Evolutionary conservation across 176 grass and related monocot species (phyloP).

Genomic region (Echinochloa phyllopogon): DNA sequence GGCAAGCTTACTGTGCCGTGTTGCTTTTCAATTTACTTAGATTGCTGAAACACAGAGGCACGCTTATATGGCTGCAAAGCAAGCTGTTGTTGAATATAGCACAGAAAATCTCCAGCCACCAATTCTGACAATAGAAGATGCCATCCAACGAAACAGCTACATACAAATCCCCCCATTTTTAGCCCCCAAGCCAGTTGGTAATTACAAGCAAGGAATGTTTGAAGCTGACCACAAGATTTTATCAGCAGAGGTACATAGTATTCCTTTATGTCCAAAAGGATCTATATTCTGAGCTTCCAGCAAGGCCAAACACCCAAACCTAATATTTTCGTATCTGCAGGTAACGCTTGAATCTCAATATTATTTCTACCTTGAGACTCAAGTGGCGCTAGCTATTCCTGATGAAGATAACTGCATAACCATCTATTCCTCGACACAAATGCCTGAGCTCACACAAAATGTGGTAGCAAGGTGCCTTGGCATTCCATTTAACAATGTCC

Average conservation of each 20-base stretch:
- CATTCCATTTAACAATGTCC: constrained; percentile 72
- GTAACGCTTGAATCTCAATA: constrained; percentile 88
- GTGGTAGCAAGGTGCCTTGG: constrained; percentile 67
- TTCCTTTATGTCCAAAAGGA: not conserved
- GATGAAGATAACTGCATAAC: constrained; percentile 89
- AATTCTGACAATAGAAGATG: constrained; percentile 82
- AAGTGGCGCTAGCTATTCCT: constrained; percentile 65
- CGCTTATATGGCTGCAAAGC: constrained; percentile 77
- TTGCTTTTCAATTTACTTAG: constrained; percentile 49
- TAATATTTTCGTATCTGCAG: constrained; percentile 25
- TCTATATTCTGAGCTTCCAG: not conserved
- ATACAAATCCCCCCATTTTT: constrained; percentile 52
- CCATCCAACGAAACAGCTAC: constrained; percentile 66
- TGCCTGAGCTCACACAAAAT: constrained; percentile 52
- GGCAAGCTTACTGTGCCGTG: not conserved
- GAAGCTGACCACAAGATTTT: constrained; percentile 91
- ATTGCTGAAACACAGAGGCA: constrained; percentile 84
- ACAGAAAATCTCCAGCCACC: constrained; percentile 74
- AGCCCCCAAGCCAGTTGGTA: constrained; percentile 59
- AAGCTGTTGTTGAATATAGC: constrained; percentile 66
- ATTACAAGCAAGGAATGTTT: constrained; percentile 77
- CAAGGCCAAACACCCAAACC: not conserved
- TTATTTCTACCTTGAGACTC: constrained; percentile 88
- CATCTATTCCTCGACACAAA: constrained; percentile 59
- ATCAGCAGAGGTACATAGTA: constrained; percentile 57